A percentile compares a stretch with the other conserved stretches of the same genome.
Conservation (phyloP, 345 rosid genomes). For the Streptanthus diversifolius region DNA sequence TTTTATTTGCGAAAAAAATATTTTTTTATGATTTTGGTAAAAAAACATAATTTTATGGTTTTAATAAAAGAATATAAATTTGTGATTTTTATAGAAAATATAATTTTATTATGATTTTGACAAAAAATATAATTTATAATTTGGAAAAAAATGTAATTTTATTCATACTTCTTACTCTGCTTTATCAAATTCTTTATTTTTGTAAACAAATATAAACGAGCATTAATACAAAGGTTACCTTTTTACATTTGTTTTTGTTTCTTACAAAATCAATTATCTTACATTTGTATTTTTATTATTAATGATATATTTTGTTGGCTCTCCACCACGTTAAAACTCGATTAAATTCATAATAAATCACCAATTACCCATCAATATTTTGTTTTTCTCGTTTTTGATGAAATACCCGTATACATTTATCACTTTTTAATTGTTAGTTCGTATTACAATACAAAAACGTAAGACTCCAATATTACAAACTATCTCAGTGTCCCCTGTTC, state of each 20-base stretch:
- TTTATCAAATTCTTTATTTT: too few species aligned
- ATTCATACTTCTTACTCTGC: too few species aligned
- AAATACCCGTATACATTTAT: neutral
- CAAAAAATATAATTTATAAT: too few species aligned
- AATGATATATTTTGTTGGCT: neutral
- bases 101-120: too few species aligned
- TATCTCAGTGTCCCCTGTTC: neutral
- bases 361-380: neutral
- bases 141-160: too few species aligned
- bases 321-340: neutral
- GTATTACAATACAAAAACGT: neutral
- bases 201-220: neutral
- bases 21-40: too few species aligned
- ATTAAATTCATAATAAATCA: neutral
- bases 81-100: too few species aligned
- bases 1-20: too few species aligned
- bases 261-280: neutral
- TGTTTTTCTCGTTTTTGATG: neutral
- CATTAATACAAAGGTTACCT: neutral
- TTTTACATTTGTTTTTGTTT: neutral
- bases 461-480: neutral
- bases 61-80: too few species aligned
- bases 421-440: neutral
- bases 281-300: neutral
- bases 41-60: too few species aligned